Percentiles rank a stretch among this genome's conserved stretches.
phyloP scores from a whole-genome alignment of 73 alveolate genomes.

The Symbiodinium natans region DNA sequence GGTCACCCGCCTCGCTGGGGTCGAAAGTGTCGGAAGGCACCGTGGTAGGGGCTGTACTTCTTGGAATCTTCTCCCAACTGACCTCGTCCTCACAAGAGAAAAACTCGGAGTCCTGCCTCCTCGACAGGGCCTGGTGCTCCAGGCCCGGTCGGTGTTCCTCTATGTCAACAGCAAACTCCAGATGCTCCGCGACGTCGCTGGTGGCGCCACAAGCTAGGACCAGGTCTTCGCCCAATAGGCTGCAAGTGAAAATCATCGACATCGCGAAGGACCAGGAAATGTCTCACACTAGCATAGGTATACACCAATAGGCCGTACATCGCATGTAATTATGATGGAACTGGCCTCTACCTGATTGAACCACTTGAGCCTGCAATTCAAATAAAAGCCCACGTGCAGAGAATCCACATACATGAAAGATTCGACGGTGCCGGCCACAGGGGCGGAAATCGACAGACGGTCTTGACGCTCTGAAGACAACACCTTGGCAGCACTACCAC shows the following conservation, averaged over 20 bases:
- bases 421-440: too few species aligned
- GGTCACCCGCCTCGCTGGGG: background rate
- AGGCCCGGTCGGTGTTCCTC: background rate
- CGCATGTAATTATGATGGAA: too few species aligned
- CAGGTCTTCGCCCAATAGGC: slow-evolving; percentile 52
- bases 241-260: slow-evolving; percentile 59
- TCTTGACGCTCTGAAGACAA: too few species aligned
- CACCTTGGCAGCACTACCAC: too few species aligned
- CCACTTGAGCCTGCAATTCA: too few species aligned
- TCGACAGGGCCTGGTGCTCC: background rate
- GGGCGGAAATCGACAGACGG: too few species aligned
- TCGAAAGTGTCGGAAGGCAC: background rate
- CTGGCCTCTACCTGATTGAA: too few species aligned
- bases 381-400: too few species aligned
- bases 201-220: slow-evolving; percentile 44
- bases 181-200: slow-evolving; percentile 32
- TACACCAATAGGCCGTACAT: too few species aligned
- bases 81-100: background rate
- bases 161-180: background rate
- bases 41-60: background rate
- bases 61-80: background rate
- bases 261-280: slow-evolving; percentile 1
- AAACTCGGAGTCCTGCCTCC: background rate
- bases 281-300: too few species aligned
- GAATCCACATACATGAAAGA: too few species aligned